phyloP scores from a whole-genome alignment of 2,329 filamentous ascomycete genomes.

The Emericellopsis cladophorae region DNA sequence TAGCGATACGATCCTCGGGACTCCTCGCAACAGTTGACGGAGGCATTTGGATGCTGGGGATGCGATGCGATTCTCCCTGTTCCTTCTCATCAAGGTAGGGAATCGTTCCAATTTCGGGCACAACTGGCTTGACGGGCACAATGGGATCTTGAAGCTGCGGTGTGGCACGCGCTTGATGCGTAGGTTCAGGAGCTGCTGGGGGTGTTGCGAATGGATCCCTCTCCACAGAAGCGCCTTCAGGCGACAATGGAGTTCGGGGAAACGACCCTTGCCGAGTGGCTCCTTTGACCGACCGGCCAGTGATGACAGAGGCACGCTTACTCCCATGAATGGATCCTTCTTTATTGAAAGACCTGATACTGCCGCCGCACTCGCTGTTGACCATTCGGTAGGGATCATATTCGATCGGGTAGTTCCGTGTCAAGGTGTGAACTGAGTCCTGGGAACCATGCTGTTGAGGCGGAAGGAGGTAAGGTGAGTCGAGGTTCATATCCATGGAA shows the following conservation, averaged over 20 bases:
- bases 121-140: conserved; percentile 18
- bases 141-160: conserved; percentile 12
- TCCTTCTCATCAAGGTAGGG: conserved; percentile 8
- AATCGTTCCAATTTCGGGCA: conserved; percentile 25
- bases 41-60: conserved; percentile 15
- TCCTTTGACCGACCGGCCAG: conserved; percentile 9
- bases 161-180: conserved; percentile 7
- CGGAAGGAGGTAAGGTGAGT: conserved; percentile 87
- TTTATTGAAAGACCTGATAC: conserved; percentile 35
- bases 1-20: conserved; percentile 8
- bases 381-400: conserved; percentile 76
- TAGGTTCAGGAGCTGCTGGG: conserved; percentile 15
- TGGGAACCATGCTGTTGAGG: conserved; percentile 65
- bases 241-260: conserved; percentile 20
- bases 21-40: conserved; percentile 15
- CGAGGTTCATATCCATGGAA: conserved; percentile 63
- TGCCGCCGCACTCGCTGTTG: conserved; percentile 37
- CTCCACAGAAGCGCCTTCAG: conserved; percentile 9
- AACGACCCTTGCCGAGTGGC: conserved; percentile 27
- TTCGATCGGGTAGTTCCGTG: conserved; percentile 57
- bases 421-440: conserved; percentile 78
- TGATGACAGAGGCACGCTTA: conserved; percentile 17
- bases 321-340: conserved; percentile 19
- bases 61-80: conserved; percentile 12
- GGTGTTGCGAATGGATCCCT: conserved; percentile 23